Base-by-base conservation (phyloP, 495 filamentous ascomycete species). In the Xylaria nigripes region DNA sequence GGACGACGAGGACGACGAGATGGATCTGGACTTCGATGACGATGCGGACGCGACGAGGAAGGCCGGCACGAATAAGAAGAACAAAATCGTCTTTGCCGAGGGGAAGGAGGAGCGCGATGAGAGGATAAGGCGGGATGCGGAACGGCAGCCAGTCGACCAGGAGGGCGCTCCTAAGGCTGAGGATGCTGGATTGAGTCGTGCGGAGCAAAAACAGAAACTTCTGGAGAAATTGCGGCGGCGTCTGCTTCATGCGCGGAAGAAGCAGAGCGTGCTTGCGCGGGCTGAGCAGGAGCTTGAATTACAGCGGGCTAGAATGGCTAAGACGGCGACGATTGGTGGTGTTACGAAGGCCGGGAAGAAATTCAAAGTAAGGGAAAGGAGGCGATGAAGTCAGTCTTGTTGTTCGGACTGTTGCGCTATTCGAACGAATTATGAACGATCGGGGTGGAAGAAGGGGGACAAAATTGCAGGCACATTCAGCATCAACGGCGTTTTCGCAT, bases 331-430 rank as follows among this genome's bases (percentile, higher is more conserved):
- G 3, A 76, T 88, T 7, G 86, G 86, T 15, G 89, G 90, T 9
- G 75, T 85, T 49, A 93, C 87, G 58, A 93, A 91, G 71, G 69
- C 80, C 25, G 89, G 90, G 13, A 76, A 86, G 64, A 91, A 86
- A 70, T 91, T 86, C 71, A 94, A 93, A 74, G 75, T 90, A 18
- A 72, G 83, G 48, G 86, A 89, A 74, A 76, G 90, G 60, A 95
- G 94, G 77, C 79, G 81, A 63, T 94, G 72, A 77, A 56, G 18
- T 8, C 15, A 2, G 23, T 15, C 19, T 7, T 32, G 27, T 36
- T 10, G 5, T 30, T 32, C 29, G 5, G 1, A 34, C 27, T n/a
- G 5, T 6, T 15, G 21, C 12, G 16, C 41, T 23, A 21, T 32
- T 18, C 15, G 8, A 12, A 40, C 19, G 5, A 27, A 46, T 5